A percentile compares a stretch with the other conserved stretches of the same genome.
Conservation (phyloP, 2,329 filamentous ascomycete genomes). For the Colletotrichum brevisporum region DNA sequence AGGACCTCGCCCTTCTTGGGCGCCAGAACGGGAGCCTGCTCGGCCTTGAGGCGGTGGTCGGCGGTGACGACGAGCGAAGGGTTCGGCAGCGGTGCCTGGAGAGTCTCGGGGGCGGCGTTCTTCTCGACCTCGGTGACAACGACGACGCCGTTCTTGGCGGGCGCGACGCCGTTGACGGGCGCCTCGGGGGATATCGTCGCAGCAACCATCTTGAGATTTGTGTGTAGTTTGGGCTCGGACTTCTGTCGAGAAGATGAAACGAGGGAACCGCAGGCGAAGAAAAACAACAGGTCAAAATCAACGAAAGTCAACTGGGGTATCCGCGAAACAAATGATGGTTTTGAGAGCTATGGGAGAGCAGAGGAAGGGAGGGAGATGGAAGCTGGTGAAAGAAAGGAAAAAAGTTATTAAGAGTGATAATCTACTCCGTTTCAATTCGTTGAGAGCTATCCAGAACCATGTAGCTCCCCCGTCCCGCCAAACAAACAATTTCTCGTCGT, state of each 20-base stretch:
- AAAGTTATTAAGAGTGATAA: constrained; percentile 8
- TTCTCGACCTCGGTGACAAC: constrained; percentile 22
- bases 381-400: constrained; percentile 2
- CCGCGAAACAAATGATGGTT: background rate
- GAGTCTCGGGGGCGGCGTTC: constrained; percentile 22
- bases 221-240: background rate
- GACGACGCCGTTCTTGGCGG: constrained; percentile 24
- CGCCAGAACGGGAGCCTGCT: constrained; percentile 69
- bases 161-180: constrained; percentile 15
- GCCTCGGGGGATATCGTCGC: constrained; percentile 18
- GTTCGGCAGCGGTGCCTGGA: constrained; percentile 57
- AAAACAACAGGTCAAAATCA: background rate
- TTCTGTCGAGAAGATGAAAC: background rate
- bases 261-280: too few relatives aligned
- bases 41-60: constrained; percentile 70
- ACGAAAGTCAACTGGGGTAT: background rate
- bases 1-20: constrained; percentile 69
- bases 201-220: constrained; percentile 10
- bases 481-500: constrained; percentile 14
- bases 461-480: constrained; percentile 10
- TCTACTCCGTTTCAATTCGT: constrained; percentile 2
- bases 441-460: background rate
- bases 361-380: background rate
- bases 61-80: constrained; percentile 72
- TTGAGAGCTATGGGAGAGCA: background rate